These are phyloP conservation scores for Teunomyces panamensis DNA, from an alignment of 805 yeast genomes.

Conservation along the genomic window DNA sequence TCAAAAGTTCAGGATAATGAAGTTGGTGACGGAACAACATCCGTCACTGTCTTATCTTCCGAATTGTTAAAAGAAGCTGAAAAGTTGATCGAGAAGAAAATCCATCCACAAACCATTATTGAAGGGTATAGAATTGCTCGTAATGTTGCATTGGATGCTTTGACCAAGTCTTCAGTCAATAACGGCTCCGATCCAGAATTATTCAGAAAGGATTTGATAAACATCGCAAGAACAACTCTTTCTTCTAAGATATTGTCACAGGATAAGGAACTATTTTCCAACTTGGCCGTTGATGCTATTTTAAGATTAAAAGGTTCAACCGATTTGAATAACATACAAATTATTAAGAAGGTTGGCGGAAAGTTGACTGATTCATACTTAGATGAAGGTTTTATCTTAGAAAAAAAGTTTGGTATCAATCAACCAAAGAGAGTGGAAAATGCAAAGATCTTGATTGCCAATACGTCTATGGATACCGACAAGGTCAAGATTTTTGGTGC, in stretches of 20 bases:
- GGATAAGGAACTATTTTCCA: conserved; percentile 85
- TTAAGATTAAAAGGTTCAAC: conserved; percentile 83
- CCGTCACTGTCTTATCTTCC: conserved; percentile 88
- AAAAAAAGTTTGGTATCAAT: conserved; percentile 88
- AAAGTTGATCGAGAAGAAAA: conserved; percentile 82
- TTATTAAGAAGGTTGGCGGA: conserved; percentile 92
- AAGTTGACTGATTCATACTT: conserved; percentile 85
- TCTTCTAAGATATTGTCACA: conserved; percentile 93
- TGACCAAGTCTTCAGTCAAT: conserved; percentile 75
- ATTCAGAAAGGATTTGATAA: conserved; percentile 73
- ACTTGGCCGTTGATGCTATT: conserved; percentile 91
- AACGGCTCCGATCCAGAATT: conserved; percentile 53
- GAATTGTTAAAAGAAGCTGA: conserved; percentile 95
- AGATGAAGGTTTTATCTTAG: conserved; percentile 93
- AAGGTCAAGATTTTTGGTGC: conserved; percentile 98
- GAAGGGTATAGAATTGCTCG: conserved; percentile 93
- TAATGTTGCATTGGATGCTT: conserved; percentile 77
- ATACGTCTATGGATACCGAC: conserved; percentile 95
- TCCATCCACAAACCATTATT: conserved; percentile 96
- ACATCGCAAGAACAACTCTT: conserved; percentile 89
- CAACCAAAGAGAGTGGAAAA: conserved; percentile 85
- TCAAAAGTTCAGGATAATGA: conserved; percentile 97
- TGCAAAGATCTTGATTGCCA: conserved; percentile 87
- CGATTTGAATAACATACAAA: conserved; percentile 86
- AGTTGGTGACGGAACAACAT: conserved; percentile 98